phyloP scores from a whole-genome alignment of 495 filamentous ascomycete species.

The Lophiotrema nucula region DNA sequence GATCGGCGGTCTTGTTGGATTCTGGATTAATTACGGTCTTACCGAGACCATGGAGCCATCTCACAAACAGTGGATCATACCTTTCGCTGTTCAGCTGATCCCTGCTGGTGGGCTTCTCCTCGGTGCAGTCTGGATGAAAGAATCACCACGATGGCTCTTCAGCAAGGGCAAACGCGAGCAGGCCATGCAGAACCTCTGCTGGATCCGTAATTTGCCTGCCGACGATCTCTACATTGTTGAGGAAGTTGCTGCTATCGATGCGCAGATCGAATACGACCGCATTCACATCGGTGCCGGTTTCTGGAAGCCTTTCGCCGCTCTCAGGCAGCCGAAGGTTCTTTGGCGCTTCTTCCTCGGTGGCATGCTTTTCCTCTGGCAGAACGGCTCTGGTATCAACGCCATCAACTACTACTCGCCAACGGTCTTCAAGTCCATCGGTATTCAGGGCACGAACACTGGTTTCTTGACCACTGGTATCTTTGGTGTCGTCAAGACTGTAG shows the following conservation, averaged over 20 bases:
- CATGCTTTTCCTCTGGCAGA: constrained; percentile 68
- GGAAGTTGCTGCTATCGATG: constrained; percentile 62
- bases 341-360: constrained; percentile 67
- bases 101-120: constrained; percentile 52
- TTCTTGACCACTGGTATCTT: constrained; percentile 37
- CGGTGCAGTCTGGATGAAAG: constrained; percentile 53
- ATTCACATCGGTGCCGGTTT: constrained; percentile 60
- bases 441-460: constrained; percentile 26
- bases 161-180: constrained; percentile 54
- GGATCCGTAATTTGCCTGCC: constrained; percentile 59
- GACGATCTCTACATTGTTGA: constrained; percentile 66
- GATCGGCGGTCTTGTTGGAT: constrained; percentile 69
- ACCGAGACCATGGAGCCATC: constrained; percentile 46
- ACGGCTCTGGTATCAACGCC: constrained; percentile 64
- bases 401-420: constrained; percentile 32
- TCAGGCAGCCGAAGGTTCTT: constrained; percentile 43
- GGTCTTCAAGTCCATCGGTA: constrained; percentile 36
- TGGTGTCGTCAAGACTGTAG: constrained; percentile 45
- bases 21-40: constrained; percentile 51
- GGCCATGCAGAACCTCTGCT: constrained; percentile 60
- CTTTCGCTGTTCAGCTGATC: constrained; percentile 59
- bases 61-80: constrained; percentile 55
- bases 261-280: constrained; percentile 56
- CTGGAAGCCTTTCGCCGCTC: constrained; percentile 60
- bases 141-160: constrained; percentile 66